Percentiles rank a stretch among this genome's conserved stretches.
phyloP scores from a whole-genome alignment of 208 protist species.

The Crithidia acanthocephali region DNA sequence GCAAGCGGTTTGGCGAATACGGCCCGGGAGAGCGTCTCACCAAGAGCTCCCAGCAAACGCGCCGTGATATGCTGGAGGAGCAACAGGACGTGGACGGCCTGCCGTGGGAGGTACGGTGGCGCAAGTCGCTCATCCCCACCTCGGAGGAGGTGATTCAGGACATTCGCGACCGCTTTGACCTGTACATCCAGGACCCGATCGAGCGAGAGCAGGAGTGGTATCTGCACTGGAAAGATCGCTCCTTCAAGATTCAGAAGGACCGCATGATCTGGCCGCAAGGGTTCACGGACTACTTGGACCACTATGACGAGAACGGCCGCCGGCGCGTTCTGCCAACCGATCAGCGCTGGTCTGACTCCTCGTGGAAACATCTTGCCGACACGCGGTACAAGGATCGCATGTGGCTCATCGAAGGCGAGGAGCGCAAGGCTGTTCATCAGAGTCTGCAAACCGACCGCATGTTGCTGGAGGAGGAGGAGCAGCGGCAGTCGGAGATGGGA shows the following conservation, averaged over 20 bases:
- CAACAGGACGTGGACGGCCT: slow-evolving; percentile 91
- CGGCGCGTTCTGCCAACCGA: slow-evolving; percentile 84
- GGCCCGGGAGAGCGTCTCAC: slow-evolving; percentile 83
- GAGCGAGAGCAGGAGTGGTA: slow-evolving; percentile 92
- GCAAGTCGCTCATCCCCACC: slow-evolving; percentile 83
- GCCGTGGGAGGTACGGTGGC: slow-evolving; percentile 91
- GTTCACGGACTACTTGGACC: slow-evolving; percentile 92
- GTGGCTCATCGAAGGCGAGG: slow-evolving; percentile 91
- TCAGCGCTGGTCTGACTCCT: slow-evolving; percentile 90
- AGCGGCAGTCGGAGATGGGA: slow-evolving; percentile 83
- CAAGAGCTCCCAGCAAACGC: slow-evolving; percentile 71
- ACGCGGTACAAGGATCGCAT: slow-evolving; percentile 88
- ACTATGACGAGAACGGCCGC: slow-evolving; percentile 88
- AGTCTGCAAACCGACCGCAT: slow-evolving; percentile 61
- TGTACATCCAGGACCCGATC: slow-evolving; percentile 90
- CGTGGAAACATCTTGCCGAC: slow-evolving; percentile 91
- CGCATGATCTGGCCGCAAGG: slow-evolving; percentile 93
- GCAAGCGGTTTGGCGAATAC: slow-evolving; percentile 63
- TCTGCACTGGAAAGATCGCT: slow-evolving; percentile 89
- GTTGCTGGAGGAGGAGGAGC: slow-evolving; percentile 77
- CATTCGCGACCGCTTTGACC: slow-evolving; percentile 87
- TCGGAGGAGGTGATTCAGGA: slow-evolving; percentile 91
- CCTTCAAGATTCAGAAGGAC: slow-evolving; percentile 89
- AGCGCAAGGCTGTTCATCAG: slow-evolving; percentile 85
- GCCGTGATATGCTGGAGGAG: slow-evolving; percentile 85